Evolutionary conservation across 2,329 filamentous ascomycete species (phyloP).

Genomic region (Botrytis deweyae): DNA sequence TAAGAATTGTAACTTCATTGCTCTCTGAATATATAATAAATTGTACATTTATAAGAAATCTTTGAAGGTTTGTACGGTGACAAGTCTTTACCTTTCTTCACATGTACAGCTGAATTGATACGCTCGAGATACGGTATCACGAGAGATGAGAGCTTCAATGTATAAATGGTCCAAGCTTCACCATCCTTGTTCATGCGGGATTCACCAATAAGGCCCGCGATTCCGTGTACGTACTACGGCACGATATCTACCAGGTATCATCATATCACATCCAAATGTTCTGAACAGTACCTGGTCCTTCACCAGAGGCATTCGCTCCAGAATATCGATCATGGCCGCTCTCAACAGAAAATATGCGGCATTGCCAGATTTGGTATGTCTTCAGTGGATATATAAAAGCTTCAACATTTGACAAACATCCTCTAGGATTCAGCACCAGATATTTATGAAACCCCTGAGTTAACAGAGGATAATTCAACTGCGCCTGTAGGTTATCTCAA

Average conservation of each 20-base stretch:
- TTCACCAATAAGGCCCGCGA: neutral
- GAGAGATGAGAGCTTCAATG: neutral
- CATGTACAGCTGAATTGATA: neutral
- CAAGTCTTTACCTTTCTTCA: neutral
- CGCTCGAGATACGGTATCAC: neutral
- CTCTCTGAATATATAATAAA: no score
- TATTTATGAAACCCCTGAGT: conserved; percentile 92
- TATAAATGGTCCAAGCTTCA: neutral
- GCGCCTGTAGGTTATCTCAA: conserved; percentile 59
- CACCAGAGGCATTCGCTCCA: neutral
- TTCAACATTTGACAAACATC: conserved; percentile 12
- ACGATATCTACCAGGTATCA: neutral
- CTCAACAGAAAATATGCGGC: conserved; percentile 76
- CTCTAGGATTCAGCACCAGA: conserved; percentile 83
- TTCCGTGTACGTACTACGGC: neutral
- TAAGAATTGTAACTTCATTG: neutral
- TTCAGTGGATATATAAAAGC: neutral
- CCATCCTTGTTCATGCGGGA: neutral
- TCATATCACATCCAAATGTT: conserved; percentile 2
- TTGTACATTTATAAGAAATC: neutral
- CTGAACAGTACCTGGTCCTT: neutral
- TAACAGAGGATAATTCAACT: conserved; percentile 87
- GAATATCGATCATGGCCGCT: conserved; percentile 57
- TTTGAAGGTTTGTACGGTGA: neutral
- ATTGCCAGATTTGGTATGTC: conserved; percentile 70